Conservation (phyloP, 139 green algal genomes). For the Chlamydomonas sphaeroides region DNA sequence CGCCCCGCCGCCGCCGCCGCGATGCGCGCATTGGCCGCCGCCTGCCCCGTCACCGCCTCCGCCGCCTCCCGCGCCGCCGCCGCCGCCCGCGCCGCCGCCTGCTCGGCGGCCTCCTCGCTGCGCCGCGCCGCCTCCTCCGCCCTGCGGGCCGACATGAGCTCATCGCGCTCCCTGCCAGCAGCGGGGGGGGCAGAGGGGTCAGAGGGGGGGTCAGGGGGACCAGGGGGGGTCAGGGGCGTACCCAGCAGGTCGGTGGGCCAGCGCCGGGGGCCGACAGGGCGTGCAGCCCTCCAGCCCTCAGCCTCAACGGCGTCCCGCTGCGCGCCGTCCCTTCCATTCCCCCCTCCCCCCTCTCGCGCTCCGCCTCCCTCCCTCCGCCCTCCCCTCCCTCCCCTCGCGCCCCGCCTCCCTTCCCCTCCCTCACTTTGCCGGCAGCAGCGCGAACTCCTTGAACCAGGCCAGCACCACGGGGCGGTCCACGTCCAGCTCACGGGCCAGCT, state of each 20-base stretch:
- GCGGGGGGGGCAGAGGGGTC: no score
- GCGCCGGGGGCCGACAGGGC: no score
- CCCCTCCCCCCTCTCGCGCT: no score
- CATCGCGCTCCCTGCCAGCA: slow-evolving; percentile 29
- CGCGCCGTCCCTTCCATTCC: no score
- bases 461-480: slow-evolving; percentile 41
- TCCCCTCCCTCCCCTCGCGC: no score
- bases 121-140: slow-evolving; percentile 4
- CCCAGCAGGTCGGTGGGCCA: no score
- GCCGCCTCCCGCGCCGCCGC: neutral
- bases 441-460: slow-evolving; percentile 49
- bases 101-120: neutral
- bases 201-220: no score
- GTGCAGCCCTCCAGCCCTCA: no score
- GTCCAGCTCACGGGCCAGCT: slow-evolving; percentile 42
- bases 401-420: neutral
- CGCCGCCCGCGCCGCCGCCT: neutral
- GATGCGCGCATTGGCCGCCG: no score
- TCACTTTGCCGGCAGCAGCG: slow-evolving; percentile 24
- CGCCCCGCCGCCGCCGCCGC: neutral
- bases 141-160: neutral
- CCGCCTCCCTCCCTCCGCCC: no score
- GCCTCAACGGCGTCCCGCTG: no score
- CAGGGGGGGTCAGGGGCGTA: no score
- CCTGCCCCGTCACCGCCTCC: slow-evolving; percentile 10